Base-by-base conservation (phyloP, 2,329 filamentous ascomycete genomes). In the Incumbomyces delicatus region DNA sequence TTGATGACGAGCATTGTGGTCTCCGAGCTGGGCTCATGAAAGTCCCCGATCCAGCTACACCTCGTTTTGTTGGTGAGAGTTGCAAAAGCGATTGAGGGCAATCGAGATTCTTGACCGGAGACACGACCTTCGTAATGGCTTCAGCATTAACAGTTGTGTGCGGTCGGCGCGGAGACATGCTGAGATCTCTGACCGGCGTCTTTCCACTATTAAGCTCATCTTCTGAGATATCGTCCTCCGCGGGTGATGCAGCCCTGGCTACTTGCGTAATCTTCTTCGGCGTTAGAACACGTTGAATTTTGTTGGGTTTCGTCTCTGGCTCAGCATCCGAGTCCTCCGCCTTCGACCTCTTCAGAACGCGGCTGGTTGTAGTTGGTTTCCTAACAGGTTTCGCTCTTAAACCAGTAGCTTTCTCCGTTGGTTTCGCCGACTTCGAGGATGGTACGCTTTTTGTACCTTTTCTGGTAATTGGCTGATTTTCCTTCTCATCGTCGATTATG, bases 311-410 rank as follows among this genome's bases (percentile, higher is more conserved):
- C 12, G 54, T 49, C 27, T 57, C 58, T 39, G 41, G 38, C 13
- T 54, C 54, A 22, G 47, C 40, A 30, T 51, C 49, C 13, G 44
- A 46, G 7, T 31, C 16, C 17, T 51, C 39, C 18, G 38, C 18
- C 6, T 50, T 60, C 8, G 56, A 38, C 48, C 60, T 61, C n/a
- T 53, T 45, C 16, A 48, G 47, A n/a, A 57, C 49, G 46, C 61
- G 56, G 3, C 64, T 58, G 18, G 60, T 52, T 58, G 59, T 53
- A 7, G 60, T 54, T 46, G 63, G 53, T 47, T 67, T 71, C n/a
- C 70, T 68, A 42, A 71, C 62, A 1, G 71, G 69, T 43, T 69
- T 71, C 0, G 66, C 68, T 39, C 59, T 64, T 29, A 73, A 57
- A 2, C 69, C 70, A 27, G 59, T 57, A 38, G 61, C 58, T 13